Percentiles rank a stretch among this genome's conserved stretches.
Conservation (phyloP, 495 filamentous ascomycete species). For the Zalerion maritima region DNA sequence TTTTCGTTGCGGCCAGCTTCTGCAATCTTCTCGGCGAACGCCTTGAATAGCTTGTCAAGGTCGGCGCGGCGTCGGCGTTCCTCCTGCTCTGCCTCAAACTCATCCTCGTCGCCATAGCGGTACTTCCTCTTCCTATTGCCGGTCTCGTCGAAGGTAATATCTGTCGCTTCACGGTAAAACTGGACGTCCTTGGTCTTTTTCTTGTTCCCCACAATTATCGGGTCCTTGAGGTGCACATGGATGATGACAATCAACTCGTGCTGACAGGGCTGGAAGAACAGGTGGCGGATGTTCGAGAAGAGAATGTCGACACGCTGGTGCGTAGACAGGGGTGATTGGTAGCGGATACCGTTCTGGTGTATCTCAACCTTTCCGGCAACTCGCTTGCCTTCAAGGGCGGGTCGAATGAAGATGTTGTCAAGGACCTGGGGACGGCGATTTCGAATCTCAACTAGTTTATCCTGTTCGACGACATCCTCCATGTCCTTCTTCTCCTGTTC, state of each 20-base stretch:
- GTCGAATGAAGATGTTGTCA: conserved; percentile 85
- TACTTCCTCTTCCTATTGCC: conserved; percentile 96
- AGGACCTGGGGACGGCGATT: conserved; percentile 78
- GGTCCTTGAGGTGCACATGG: conserved; percentile 92
- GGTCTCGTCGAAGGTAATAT: conserved; percentile 98
- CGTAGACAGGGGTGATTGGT: conserved; percentile 71
- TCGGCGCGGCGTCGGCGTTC: conserved; percentile 81
- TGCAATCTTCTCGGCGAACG: conserved; percentile 92
- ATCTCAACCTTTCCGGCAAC: conserved; percentile 92
- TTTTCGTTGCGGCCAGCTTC: conserved; percentile 74
- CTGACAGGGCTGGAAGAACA: conserved; percentile 95
- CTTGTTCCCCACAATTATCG: conserved; percentile 96
- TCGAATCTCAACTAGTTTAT: conserved; percentile 83
- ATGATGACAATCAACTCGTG: conserved; percentile 97
- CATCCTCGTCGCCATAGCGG: conserved; percentile 96
- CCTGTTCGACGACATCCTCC: conserved; percentile 99
- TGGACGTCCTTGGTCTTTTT: conserved; percentile 94
- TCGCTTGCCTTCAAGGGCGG: conserved; percentile 88
- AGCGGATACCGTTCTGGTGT: conserved; percentile 96
- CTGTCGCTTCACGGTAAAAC: conserved; percentile 95
- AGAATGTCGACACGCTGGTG: conserved; percentile 80
- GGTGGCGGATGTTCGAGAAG: conserved; percentile 95
- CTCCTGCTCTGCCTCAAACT: conserved; percentile 97
- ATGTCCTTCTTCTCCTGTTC: conserved; percentile 99
- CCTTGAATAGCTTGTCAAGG: conserved; percentile 89